phyloP scores from a whole-genome alignment of 2,329 filamentous ascomycete genomes.

The Nothomitra cinnamomea region DNA sequence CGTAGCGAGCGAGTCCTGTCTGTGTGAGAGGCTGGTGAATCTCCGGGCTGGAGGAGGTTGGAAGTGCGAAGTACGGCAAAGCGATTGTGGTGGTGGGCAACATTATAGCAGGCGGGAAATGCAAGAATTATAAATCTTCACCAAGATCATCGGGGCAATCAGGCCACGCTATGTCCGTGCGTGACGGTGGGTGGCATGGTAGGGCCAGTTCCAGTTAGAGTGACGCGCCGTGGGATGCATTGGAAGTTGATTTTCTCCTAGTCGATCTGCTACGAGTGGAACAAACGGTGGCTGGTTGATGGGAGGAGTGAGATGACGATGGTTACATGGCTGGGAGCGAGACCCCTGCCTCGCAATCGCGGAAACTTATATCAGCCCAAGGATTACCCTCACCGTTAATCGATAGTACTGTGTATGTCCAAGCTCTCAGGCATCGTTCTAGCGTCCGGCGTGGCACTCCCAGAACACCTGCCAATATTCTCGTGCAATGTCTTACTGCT shows the following conservation, averaged over 20 bases:
- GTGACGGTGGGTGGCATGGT: neutral
- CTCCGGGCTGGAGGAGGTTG: neutral
- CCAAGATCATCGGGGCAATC: neutral
- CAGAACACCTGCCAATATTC: too few relatives aligned
- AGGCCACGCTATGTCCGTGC: neutral
- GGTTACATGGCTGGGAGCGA: neutral
- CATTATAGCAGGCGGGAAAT: neutral
- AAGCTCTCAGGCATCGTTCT: too few relatives aligned
- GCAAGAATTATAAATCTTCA: neutral
- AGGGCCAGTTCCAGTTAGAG: neutral
- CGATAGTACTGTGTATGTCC: too few relatives aligned
- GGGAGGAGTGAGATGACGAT: neutral
- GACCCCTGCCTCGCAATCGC: neutral
- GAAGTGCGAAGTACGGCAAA: neutral
- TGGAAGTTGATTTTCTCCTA: neutral
- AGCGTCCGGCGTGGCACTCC: too few relatives aligned
- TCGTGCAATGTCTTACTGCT: too few relatives aligned
- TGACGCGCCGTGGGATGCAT: neutral
- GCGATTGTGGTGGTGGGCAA: neutral
- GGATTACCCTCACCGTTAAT: too few relatives aligned
- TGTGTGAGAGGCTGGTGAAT: constrained; percentile 4
- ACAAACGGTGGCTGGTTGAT: neutral
- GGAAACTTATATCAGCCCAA: too few relatives aligned
- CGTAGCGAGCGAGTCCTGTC: constrained; percentile 30
- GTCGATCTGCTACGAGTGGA: neutral